Conservation (phyloP, 2,329 filamentous ascomycete species). For the Zymoseptoria tritici region DNA sequence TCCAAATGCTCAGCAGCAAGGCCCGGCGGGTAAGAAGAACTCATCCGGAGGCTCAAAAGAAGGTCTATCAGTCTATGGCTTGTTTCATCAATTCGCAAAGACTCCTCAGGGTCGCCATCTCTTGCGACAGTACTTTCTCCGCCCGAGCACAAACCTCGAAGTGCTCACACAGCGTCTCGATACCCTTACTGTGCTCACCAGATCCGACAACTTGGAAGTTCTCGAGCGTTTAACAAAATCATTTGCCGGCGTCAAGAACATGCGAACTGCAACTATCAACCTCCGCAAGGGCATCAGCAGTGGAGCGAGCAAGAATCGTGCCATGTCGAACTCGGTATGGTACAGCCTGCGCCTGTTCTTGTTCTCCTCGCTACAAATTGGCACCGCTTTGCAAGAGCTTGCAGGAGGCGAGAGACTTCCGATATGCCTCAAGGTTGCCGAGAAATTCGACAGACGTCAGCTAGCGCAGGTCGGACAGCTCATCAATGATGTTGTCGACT, state of each 20-base stretch:
- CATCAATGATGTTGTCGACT: constrained; percentile 70
- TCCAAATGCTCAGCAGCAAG: constrained; percentile 71
- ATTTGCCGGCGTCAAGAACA: constrained; percentile 67
- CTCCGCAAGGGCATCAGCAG: constrained; percentile 69
- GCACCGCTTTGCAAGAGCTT: constrained; percentile 55
- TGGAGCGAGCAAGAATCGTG: constrained; percentile 49
- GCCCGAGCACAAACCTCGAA: constrained; percentile 62
- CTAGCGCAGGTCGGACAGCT: constrained; percentile 61
- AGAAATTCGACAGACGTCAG: constrained; percentile 50
- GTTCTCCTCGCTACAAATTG: constrained; percentile 61
- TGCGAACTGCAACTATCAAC: constrained; percentile 59
- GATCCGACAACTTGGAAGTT: constrained; percentile 56
- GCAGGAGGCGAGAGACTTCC: constrained; percentile 45
- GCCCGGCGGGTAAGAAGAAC: constrained; percentile 49
- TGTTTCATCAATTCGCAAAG: constrained; percentile 67
- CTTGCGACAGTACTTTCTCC: constrained; percentile 73
- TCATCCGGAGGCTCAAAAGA: constrained; percentile 60
- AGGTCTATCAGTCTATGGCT: constrained; percentile 71
- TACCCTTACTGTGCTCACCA: constrained; percentile 59
- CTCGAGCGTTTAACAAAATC: constrained; percentile 52
- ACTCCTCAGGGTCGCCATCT: constrained; percentile 71
- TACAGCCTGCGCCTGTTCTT: constrained; percentile 65
- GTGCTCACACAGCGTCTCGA: constrained; percentile 65
- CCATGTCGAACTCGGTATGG: constrained; percentile 57
- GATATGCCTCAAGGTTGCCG: constrained; percentile 52